These are phyloP conservation scores for Hymenoscyphus fraxineus DNA, from an alignment of 2,329 filamentous ascomycete genomes.

Conservation along the genomic window DNA sequence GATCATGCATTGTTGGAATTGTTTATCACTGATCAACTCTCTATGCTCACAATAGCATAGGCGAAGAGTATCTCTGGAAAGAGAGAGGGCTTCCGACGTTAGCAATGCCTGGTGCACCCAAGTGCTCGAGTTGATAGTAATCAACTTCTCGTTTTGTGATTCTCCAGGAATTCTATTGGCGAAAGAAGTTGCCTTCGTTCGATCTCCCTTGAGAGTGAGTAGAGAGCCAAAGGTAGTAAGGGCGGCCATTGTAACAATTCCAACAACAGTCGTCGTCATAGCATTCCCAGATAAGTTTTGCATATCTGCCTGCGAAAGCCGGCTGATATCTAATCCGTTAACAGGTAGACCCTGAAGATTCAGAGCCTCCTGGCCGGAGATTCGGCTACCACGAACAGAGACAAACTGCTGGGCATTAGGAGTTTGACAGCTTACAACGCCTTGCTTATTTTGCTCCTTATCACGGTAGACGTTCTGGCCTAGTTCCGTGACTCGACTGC, in stretches of 20 bases:
- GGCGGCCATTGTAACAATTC: conserved; percentile 55
- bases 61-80: conserved; percentile 37
- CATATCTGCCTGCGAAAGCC: conserved; percentile 57
- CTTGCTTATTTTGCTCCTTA: conserved; percentile 44
- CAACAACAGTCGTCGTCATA: conserved; percentile 72
- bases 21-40: conserved; percentile 36
- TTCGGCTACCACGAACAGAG: conserved; percentile 54
- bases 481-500: conserved; percentile 55
- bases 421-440: conserved; percentile 64
- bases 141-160: not conserved
- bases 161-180: too few species aligned
- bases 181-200: not conserved
- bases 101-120: conserved; percentile 15
- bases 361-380: conserved; percentile 62
- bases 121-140: not conserved
- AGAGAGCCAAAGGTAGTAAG: conserved; percentile 41
- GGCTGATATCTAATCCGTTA: conserved; percentile 58
- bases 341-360: conserved; percentile 66
- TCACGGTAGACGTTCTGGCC: conserved; percentile 70
- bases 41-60: conserved; percentile 57
- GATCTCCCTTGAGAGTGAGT: conserved; percentile 4
- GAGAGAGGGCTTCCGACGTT: conserved; percentile 15
- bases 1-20: conserved; percentile 44
- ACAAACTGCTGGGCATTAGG: conserved; percentile 60
- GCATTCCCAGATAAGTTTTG: conserved; percentile 75